Evolutionary conservation across 495 filamentous ascomycete genomes (phyloP), one percentile per base, ranked within the genome.

Genomic region (Penicillium tannophilum): DNA sequence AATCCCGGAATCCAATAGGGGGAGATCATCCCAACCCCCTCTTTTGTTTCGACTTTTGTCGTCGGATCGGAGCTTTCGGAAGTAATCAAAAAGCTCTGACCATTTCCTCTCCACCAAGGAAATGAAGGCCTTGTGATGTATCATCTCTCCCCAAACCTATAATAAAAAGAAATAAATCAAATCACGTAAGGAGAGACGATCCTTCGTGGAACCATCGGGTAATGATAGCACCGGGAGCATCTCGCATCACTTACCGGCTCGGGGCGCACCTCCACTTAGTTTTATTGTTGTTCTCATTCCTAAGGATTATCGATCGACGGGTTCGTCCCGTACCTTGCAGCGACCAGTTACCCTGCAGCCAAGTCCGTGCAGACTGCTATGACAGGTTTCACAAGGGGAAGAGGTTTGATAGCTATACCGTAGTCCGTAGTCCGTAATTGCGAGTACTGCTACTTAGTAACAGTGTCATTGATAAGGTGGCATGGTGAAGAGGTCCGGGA

Each of bases 241-340:
- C 14, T 41, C 39, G 14, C 39, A 41, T 14, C 35, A 12, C 3
- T n/a, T 41, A 14, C 26, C 46, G 46, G 46, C 46, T 49, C 46
- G 46, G 46, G 46, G 46, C 46, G 46, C 46, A 49, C 46, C 46
- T 49, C 46, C 46, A 49, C 46, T 49, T 49, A 52, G 30, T 33
- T 50, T 50, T 33, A 10, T 50, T 50, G 31, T 31, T 33, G 4
- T 19, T 19, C 4, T 31, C 4, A n/a, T 39, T 14, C 16, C 45
- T 12, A 1, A 23, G 20, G 20, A 23, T 23, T 44, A 53, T 56
- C 57, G 64, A 69, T 69, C 62, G 59, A 69, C 67, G 61, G 64
- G 67, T 69, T 67, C 64, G 59, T 59, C 67, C 52, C 62, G 67
- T 69, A 69, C 67, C 67, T 69, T 69, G 67, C 67, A 69, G 61